Evolutionary conservation across 2,329 filamentous ascomycete species (phyloP).

Genomic region (Botrytis pseudocinerea): DNA sequence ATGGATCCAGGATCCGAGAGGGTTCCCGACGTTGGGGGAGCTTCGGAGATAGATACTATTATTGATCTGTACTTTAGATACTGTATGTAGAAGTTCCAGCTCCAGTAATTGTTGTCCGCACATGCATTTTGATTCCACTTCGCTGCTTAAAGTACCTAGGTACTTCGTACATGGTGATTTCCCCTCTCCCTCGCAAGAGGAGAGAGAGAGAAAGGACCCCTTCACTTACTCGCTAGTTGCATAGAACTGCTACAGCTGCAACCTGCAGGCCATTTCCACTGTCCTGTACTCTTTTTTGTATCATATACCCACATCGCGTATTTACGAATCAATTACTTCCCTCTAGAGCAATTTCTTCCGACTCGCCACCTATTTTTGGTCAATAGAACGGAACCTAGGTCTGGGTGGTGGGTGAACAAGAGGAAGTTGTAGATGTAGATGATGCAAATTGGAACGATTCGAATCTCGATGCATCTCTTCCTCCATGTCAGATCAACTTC

Average conservation of each 20-base stretch:
- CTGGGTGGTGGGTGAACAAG: not conserved
- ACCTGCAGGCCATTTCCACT: conserved; percentile 16
- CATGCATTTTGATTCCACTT: conserved; percentile 21
- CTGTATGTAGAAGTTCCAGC: conserved; percentile 13
- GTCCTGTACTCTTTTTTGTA: conserved; percentile 10
- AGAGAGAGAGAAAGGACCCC: not conserved
- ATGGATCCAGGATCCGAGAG: conserved; percentile 3
- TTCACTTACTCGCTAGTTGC: conserved; percentile 24
- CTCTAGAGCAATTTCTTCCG: not conserved
- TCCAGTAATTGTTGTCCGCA: conserved; percentile 18
- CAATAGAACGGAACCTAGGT: not conserved
- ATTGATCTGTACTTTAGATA: conserved; percentile 4
- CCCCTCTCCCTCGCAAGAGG: not conserved
- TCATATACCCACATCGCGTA: conserved; percentile 8
- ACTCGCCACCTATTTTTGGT: conserved; percentile 11
- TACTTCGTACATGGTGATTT: not conserved
- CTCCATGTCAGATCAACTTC: conserved; percentile 11
- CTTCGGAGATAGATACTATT: conserved; percentile 2
- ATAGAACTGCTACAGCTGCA: conserved; percentile 14
- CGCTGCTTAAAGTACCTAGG: conserved; percentile 1
- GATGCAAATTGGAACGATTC: conserved; percentile 11
- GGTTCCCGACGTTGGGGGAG: not conserved
- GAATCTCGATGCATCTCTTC: conserved; percentile 4
- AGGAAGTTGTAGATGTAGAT: not conserved
- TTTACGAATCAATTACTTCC: conserved; percentile 8